Evolutionary conservation across 2,329 filamentous ascomycete species (phyloP), one percentile per base, ranked within the genome.

Genomic region (Hypoxylon sp.): DNA sequence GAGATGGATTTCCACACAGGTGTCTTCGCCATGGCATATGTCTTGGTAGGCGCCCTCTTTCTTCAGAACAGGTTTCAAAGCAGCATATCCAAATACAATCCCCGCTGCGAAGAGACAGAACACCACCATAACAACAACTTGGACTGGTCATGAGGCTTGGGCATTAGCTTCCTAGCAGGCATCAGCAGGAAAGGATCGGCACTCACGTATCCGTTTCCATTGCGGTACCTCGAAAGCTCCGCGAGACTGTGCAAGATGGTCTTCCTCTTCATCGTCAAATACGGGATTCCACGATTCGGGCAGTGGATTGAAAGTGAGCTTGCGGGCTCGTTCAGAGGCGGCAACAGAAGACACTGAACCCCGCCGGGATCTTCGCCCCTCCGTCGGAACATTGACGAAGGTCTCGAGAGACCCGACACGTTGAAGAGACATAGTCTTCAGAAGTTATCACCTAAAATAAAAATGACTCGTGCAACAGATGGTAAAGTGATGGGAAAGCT

Each of bases 51-150:
- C 90, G 2, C 89, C 89, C 77, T 94, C 90, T 11, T 84, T 80
- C 67, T 94, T 91, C 27, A 97, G 83, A 7, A 96, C 87, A 0
- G 93, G 93, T 77, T 96, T 97, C 72, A 97, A 84, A 11, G 93
- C 93, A 13, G 93, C 93, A 79, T 93, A 97, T 35, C 93, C 93
- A 80, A 96, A 96, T 17, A 96, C 89, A 44, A 94, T 84, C 1
- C 93, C 94, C 3, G 93, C 91, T 6, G 92, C 89, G 67, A 97
- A 85, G 37, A 94, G 86, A 79, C 92, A 95, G 77, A 92, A 92
- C 10, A 92, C 73, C 0, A 93, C 88, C 5, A 90, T 91, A 51
- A 88, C 82, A 44, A 81, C 80, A n/a, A 94, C 88, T 80, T 95
- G 92, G 15, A 87, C 90, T 93, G 73, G 50, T 29, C 32, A 11